Evolutionary conservation across 108 stramenopile species (phyloP).

Genomic region (Chaetoceros tenuissimus): DNA sequence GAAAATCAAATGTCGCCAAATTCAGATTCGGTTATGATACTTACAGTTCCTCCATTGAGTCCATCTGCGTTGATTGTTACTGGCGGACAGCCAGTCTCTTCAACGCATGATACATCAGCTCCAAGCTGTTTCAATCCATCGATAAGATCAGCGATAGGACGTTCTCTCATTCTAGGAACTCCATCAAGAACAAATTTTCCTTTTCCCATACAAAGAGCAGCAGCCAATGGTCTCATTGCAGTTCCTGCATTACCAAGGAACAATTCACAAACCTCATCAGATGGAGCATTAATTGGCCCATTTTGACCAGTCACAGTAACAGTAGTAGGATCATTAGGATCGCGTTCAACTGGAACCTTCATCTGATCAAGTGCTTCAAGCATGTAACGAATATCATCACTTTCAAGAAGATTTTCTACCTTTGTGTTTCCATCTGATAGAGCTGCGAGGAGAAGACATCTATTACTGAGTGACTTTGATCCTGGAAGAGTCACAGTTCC

Average conservation of each 20-base stretch:
- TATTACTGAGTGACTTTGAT: constrained; percentile 90
- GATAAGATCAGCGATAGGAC: constrained; percentile 90
- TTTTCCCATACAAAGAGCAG: constrained; percentile 82
- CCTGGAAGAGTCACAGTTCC: constrained; percentile 91
- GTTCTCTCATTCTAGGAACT: constrained; percentile 92
- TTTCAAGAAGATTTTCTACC: constrained; percentile 86
- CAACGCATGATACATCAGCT: constrained; percentile 85
- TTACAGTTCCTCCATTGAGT: constrained; percentile 47
- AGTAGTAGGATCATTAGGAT: constrained; percentile 41
- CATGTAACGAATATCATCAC: constrained; percentile 97
- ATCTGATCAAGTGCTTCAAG: constrained; percentile 81
- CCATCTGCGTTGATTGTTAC: constrained; percentile 76
- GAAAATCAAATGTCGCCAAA: background rate
- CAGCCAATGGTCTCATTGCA: constrained; percentile 93
- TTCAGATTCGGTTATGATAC: background rate
- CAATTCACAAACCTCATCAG: constrained; percentile 53
- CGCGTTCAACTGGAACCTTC: constrained; percentile 62
- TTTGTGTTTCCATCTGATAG: constrained; percentile 57
- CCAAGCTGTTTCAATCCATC: constrained; percentile 89
- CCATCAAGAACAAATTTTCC: constrained; percentile 93
- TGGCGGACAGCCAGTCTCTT: constrained; percentile 89
- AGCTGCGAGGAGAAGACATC: constrained; percentile 73
- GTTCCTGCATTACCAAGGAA: constrained; percentile 95
- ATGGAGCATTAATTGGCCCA: constrained; percentile 79
- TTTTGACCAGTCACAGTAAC: constrained; percentile 73